phyloP scores from a whole-genome alignment of 805 yeast species.

The Blastobotrys peoriensis region DNA sequence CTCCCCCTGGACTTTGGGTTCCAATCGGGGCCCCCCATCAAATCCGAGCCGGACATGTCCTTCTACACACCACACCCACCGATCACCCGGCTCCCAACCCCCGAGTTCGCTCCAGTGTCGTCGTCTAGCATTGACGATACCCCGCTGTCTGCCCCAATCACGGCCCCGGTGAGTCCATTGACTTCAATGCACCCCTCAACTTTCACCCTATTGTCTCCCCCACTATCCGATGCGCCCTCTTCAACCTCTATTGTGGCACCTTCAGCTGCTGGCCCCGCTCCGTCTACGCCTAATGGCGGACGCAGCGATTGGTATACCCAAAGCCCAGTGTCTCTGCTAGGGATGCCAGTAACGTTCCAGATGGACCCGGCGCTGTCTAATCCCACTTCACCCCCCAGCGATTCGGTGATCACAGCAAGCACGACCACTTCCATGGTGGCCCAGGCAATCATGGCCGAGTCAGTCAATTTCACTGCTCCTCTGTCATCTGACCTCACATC shows the following conservation, averaged over 20 bases:
- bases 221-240: not conserved
- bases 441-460: too few species aligned
- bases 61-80: not conserved
- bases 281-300: not conserved
- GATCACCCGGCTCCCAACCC: not conserved
- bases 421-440: too few species aligned
- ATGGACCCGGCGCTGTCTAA: too few species aligned
- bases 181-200: not conserved
- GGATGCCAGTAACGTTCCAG: not conserved
- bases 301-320: not conserved
- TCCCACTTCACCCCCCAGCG: too few species aligned
- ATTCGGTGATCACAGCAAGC: too few species aligned
- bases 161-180: not conserved
- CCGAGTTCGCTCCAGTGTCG: not conserved
- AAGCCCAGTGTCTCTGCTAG: not conserved
- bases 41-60: not conserved
- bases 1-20: not conserved
- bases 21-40: not conserved
- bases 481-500: too few species aligned
- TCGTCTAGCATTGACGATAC: not conserved
- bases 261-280: not conserved
- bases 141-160: not conserved
- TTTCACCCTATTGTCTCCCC: not conserved
- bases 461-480: too few species aligned
- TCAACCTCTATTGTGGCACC: not conserved